Conservation (phyloP, 192 early-diverging fungal genomes). For the Tieghemiomyces parasiticus region DNA sequence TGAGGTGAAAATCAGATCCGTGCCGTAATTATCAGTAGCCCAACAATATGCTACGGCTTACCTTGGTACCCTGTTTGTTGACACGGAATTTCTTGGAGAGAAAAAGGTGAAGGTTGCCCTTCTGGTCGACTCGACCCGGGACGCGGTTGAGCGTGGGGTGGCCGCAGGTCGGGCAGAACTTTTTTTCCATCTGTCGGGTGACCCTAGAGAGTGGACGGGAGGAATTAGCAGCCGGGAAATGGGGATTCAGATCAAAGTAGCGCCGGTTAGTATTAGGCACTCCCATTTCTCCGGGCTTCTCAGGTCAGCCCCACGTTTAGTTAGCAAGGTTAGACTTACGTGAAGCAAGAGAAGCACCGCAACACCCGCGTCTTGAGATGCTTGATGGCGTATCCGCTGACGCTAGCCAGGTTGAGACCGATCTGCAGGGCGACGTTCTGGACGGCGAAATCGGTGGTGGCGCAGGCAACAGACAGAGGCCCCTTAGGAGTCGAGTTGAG, state of each 20-base stretch:
- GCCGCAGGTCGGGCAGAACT: slow-evolving; percentile 91
- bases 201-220: too few relatives aligned
- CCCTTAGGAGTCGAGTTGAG: too few relatives aligned
- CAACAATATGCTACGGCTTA: slow-evolving; percentile 17
- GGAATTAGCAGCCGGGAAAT: too few relatives aligned
- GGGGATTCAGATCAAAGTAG: too few relatives aligned
- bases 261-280: too few relatives aligned
- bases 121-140: slow-evolving; percentile 57
- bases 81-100: slow-evolving; percentile 86
- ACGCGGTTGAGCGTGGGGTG: slow-evolving; percentile 73
- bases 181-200: slow-evolving; percentile 70
- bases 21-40: too few relatives aligned
- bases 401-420: slow-evolving; percentile 65
- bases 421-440: slow-evolving; percentile 89
- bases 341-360: slow-evolving; percentile 88
- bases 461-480: slow-evolving; percentile 82
- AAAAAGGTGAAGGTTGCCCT: slow-evolving; percentile 67
- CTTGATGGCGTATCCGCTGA: slow-evolving; percentile 65
- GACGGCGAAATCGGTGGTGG: slow-evolving; percentile 74
- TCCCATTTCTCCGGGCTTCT: too few relatives aligned
- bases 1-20: too few relatives aligned
- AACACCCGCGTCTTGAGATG: slow-evolving; percentile 77
- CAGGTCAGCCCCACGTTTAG: too few relatives aligned
- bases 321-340: too few relatives aligned
- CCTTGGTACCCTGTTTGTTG: slow-evolving; percentile 74